These are phyloP conservation scores for Tulasnella sp. DNA, from an alignment of 768 basidiomycete species.

Conservation along the genomic window DNA sequence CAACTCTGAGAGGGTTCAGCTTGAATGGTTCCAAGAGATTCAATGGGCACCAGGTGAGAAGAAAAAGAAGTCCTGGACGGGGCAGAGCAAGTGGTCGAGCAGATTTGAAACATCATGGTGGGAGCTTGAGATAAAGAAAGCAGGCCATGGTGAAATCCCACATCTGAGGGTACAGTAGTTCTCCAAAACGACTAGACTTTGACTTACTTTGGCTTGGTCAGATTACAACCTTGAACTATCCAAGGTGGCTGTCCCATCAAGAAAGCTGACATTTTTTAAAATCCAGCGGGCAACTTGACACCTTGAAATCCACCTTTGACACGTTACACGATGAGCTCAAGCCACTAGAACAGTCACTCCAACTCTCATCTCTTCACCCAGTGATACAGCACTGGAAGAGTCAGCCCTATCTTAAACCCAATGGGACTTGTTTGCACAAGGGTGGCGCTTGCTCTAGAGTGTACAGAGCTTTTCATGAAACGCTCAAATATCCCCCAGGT, in stretches of 20 bases:
- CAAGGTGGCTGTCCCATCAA: background rate
- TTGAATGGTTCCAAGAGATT: background rate
- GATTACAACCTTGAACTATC: background rate
- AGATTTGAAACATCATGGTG: background rate
- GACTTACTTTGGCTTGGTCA: background rate
- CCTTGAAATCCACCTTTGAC: background rate
- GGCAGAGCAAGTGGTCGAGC: background rate
- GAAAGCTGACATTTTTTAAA: background rate
- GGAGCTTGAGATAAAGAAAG: background rate
- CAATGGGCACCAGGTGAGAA: background rate
- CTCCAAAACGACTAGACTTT: background rate
- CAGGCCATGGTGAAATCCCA: background rate
- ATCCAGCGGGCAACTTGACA: background rate
- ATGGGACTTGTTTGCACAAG: background rate
- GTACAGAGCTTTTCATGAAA: background rate
- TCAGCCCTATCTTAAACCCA: background rate
- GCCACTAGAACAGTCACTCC: background rate
- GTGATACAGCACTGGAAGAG: background rate
- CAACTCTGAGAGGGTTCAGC: background rate
- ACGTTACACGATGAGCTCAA: background rate
- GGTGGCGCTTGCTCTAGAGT: background rate
- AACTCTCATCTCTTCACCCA: background rate
- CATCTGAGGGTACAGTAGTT: background rate
- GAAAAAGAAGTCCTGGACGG: background rate
- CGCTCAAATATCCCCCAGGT: background rate